A percentile compares a stretch with the other conserved stretches of the same genome.
Conservation (phyloP, 257 asterid genomes). For the Jacaranda copaia region DNA sequence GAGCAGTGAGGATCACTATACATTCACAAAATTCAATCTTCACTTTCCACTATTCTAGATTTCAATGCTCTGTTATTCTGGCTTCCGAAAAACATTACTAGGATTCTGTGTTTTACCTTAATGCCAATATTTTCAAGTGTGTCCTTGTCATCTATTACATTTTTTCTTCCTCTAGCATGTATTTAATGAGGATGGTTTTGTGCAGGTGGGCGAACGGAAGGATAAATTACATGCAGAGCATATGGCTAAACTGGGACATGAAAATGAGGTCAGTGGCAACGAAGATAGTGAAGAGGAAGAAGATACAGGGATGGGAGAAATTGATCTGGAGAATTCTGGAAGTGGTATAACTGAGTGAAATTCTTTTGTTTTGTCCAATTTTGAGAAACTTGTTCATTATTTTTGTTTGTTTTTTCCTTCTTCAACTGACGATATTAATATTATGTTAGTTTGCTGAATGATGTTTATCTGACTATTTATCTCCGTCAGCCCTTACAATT, state of each 20-base stretch:
- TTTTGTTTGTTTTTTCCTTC: slow-evolving; percentile 16
- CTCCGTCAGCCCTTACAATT: too few relatives aligned
- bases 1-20: slow-evolving; percentile 74
- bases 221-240: slow-evolving; percentile 84
- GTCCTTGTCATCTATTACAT: not conserved
- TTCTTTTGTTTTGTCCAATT: not conserved
- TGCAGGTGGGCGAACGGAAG: slow-evolving; percentile 95
- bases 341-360: slow-evolving; percentile 48
- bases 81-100: not conserved
- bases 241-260: slow-evolving; percentile 69
- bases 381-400: slow-evolving; percentile 14
- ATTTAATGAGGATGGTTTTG: slow-evolving; percentile 30
- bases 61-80: not conserved
- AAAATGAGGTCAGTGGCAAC: slow-evolving; percentile 84
- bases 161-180: not conserved
- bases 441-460: not conserved
- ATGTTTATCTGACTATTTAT: too few relatives aligned
- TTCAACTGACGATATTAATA: not conserved
- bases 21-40: not conserved
- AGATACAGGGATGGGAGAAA: slow-evolving; percentile 98
- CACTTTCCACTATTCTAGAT: not conserved
- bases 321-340: slow-evolving; percentile 70
- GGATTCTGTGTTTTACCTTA: not conserved
- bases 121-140: not conserved
- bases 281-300: slow-evolving; percentile 95